Conservation (phyloP, 768 basidiomycete genomes). For the Kwoniella bestiolae region DNA sequence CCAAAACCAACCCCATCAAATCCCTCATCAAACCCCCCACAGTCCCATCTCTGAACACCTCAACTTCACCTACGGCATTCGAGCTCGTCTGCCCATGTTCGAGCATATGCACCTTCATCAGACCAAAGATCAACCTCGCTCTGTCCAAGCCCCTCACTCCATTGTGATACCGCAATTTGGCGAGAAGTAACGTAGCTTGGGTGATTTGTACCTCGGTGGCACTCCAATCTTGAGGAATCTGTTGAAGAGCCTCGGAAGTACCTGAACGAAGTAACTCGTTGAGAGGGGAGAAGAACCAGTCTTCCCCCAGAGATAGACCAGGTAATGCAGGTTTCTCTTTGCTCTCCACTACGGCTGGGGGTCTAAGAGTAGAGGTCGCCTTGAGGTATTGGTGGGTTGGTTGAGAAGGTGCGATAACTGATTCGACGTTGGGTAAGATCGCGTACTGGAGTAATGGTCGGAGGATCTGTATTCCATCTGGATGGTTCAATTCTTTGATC, state of each 20-base stretch:
- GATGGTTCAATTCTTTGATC: slow-evolving; percentile 29
- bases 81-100: slow-evolving; percentile 71
- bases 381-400: slow-evolving; percentile 58
- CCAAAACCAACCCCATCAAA: slow-evolving; percentile 67
- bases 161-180: slow-evolving; percentile 55
- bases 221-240: slow-evolving; percentile 73
- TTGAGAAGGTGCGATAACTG: slow-evolving; percentile 35
- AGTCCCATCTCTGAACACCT: slow-evolving; percentile 72
- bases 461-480: slow-evolving; percentile 51
- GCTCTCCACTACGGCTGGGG: slow-evolving; percentile 47
- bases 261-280: slow-evolving; percentile 81
- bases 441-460: slow-evolving; percentile 55
- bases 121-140: slow-evolving; percentile 70
- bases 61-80: slow-evolving; percentile 29
- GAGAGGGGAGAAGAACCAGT: slow-evolving; percentile 73
- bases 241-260: slow-evolving; percentile 70
- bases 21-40: slow-evolving; percentile 60
- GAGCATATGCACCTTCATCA: slow-evolving; percentile 95
- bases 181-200: slow-evolving; percentile 70
- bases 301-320: slow-evolving; percentile 61
- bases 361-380: slow-evolving; percentile 64
- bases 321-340: slow-evolving; percentile 61
- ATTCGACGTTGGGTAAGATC: slow-evolving; percentile 43
- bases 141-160: slow-evolving; percentile 57
- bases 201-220: slow-evolving; percentile 78